phyloP scores from a whole-genome alignment of 2,329 filamentous ascomycete species.

The Fusarium hostae region DNA sequence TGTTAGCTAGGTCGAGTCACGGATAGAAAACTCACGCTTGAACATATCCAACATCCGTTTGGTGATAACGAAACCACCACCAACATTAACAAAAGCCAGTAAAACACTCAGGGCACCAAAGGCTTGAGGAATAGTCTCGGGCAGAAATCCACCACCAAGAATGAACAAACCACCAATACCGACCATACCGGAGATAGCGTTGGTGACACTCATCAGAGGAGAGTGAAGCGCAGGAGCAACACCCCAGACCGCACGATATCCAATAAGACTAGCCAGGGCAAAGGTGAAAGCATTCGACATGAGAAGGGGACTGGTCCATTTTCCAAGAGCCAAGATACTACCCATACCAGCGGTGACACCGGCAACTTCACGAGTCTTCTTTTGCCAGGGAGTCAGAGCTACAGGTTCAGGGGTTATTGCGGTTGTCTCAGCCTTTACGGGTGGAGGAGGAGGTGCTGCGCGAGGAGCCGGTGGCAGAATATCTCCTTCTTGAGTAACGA shows the following conservation, averaged over 20 bases:
- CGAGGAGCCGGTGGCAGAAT: slow-evolving; percentile 81
- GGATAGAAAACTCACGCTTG: slow-evolving; percentile 62
- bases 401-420: slow-evolving; percentile 65
- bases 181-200: slow-evolving; percentile 93
- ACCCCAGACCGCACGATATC: slow-evolving; percentile 90
- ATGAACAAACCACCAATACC: slow-evolving; percentile 90
- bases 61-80: slow-evolving; percentile 89
- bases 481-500: slow-evolving; percentile 82
- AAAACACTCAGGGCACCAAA: slow-evolving; percentile 85
- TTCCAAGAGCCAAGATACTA: slow-evolving; percentile 78
- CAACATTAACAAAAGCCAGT: slow-evolving; percentile 88
- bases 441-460: slow-evolving; percentile 67
- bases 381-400: slow-evolving; percentile 84
- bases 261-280: slow-evolving; percentile 83
- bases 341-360: slow-evolving; percentile 82
- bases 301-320: slow-evolving; percentile 82
- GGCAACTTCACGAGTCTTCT: slow-evolving; percentile 79
- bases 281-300: slow-evolving; percentile 92
- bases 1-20: slow-evolving; percentile 16
- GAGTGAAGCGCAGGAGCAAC: slow-evolving; percentile 86
- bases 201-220: slow-evolving; percentile 91
- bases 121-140: slow-evolving; percentile 80
- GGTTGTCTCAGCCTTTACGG: slow-evolving; percentile 53
- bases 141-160: slow-evolving; percentile 82
- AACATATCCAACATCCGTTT: slow-evolving; percentile 97